Evolutionary conservation across 805 yeast genomes (phyloP), one percentile per base, ranked within the genome.

Genomic region (Millerozyma acaciae): DNA sequence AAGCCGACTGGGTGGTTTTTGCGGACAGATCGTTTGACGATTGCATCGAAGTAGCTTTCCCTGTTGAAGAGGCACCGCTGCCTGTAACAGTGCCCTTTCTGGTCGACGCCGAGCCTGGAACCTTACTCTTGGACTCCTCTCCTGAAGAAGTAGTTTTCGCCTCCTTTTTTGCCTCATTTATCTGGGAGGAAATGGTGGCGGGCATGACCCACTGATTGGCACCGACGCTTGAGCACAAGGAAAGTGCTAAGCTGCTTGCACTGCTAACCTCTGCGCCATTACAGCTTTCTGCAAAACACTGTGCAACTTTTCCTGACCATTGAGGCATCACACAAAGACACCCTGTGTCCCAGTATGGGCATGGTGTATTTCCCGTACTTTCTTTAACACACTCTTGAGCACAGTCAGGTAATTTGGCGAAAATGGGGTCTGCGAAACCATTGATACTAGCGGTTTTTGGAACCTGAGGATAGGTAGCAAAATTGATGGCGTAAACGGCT

Each of bases 301-400:
- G 55, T 16, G 61, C 75, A 8, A 69, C 73, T 33, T 44, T 36
- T 5, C 70, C 70, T 22, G 63, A 55, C 68, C 69, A 68, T 39
- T 60, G 65, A 10, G 72, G 67, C 70, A 69, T 66, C 19, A 68
- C 69, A 46, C 75, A 69, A 30, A 69, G 56, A 40, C 75, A 69
- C 6, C 75, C 75, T 18, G 74, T 65, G 43, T 69, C 75, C 74
- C 74, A 69, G 48, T 69, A 67, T 28, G 76, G 76, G 42, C 76
- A 70, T 15, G 75, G 75, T 5, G 76, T 70, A 33, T 60, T 66
- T 21, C 55, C 50, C 8, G 64, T 57, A 17, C 55, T 46, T 20
- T 51, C 48, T 30, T 61, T 48, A 12, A 63, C 71, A 50, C 76
- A 70, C 4, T 51, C 41, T 33, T 51, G 38, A 23, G 75, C 76